Evolutionary conservation across 2,329 filamentous ascomycete genomes (phyloP).

Genomic region (Aureobasidium melanogenum): DNA sequence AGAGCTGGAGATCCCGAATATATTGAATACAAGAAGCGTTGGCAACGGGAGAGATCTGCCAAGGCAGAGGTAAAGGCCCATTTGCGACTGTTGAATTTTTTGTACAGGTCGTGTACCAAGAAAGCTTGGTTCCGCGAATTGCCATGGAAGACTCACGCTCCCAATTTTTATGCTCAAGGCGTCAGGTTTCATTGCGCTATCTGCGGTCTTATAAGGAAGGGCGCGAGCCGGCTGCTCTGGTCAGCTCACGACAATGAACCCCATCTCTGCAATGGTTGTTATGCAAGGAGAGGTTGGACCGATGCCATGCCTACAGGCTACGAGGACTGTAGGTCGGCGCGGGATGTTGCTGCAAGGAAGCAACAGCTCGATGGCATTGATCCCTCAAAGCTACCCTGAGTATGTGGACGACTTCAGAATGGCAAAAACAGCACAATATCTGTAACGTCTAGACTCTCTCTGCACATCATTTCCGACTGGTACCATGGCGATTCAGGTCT

Average conservation of each 20-base stretch:
- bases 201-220: neutral
- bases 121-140: neutral
- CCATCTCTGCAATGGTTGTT: neutral
- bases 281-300: neutral
- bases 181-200: neutral
- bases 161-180: neutral
- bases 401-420: neutral
- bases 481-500: too few relatives aligned
- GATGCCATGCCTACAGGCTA: neutral
- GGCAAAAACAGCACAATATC: neutral
- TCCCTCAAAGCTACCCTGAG: neutral
- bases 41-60: neutral
- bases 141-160: neutral
- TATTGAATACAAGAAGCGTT: too few relatives aligned
- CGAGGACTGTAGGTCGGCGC: neutral
- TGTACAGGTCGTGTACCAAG: neutral
- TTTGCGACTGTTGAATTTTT: fast-evolving
- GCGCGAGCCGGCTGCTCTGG: neutral
- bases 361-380: neutral
- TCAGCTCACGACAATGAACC: neutral
- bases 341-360: neutral
- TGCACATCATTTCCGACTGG: too few relatives aligned
- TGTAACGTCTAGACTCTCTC: too few relatives aligned
- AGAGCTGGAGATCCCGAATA: neutral
- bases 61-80: neutral